These are phyloP conservation scores for Fraxinus excelsior DNA, from an alignment of 257 asterid genomes.

Conservation along the genomic window DNA sequence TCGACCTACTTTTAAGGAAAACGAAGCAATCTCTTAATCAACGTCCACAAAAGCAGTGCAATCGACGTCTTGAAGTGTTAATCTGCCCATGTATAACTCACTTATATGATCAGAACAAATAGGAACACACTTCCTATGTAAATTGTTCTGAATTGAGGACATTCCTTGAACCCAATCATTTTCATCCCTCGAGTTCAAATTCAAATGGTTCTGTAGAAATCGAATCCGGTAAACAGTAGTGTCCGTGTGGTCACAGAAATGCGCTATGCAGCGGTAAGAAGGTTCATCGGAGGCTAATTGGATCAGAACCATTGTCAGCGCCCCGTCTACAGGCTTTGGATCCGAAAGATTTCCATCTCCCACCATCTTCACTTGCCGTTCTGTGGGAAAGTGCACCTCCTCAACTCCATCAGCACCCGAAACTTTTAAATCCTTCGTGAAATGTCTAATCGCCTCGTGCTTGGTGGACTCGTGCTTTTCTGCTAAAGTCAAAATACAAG, in stretches of 20 bases:
- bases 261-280: slow-evolving; percentile 57
- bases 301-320: slow-evolving; percentile 56
- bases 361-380: slow-evolving; percentile 77
- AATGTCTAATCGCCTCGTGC: slow-evolving; percentile 68
- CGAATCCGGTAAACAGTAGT: slow-evolving; percentile 59
- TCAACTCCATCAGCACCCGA: slow-evolving; percentile 37
- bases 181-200: slow-evolving; percentile 31
- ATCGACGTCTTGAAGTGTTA: slow-evolving; percentile 76
- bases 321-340: slow-evolving; percentile 78
- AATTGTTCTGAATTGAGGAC: slow-evolving; percentile 59
- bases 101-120: slow-evolving; percentile 63
- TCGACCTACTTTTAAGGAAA: not conserved
- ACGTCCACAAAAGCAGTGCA: slow-evolving; percentile 51
- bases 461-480: slow-evolving; percentile 91
- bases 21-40: slow-evolving; percentile 25
- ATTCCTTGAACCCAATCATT: slow-evolving; percentile 44
- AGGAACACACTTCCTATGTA: slow-evolving; percentile 72
- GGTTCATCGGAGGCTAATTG: slow-evolving; percentile 76
- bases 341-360: slow-evolving; percentile 68
- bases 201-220: slow-evolving; percentile 48
- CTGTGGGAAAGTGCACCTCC: slow-evolving; percentile 68
- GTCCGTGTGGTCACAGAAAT: slow-evolving; percentile 63
- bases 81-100: slow-evolving; percentile 77
- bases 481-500: slow-evolving; percentile 80
- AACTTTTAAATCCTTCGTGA: slow-evolving; percentile 74